Base-by-base conservation (phyloP, 1,284 basidiomycete genomes). In the Laetiporus sulphureus region DNA sequence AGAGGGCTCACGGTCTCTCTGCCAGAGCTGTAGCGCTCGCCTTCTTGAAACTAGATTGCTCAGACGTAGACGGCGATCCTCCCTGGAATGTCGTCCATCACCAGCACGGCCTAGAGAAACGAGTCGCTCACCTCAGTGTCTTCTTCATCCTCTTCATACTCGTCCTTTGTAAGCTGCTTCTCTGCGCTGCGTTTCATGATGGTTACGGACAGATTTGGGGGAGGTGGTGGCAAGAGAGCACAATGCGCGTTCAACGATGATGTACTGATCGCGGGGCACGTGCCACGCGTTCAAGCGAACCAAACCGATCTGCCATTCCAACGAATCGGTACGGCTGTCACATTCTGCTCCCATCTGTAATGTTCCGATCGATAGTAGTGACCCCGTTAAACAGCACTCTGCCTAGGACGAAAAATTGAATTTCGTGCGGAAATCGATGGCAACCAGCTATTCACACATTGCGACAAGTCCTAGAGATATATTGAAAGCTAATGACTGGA, bases 101-200 rank as follows among this genome's bases (percentile, higher is more conserved):
- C n/a, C n/a, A n/a, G 18, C 22, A 15, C 16, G 12, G 3, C 40
- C 22, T n/a, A n/a, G n/a, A n/a, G n/a, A n/a, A n/a, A n/a, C n/a
- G n/a, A n/a, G n/a, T n/a, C n/a, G n/a, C n/a, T 32, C 36, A 58
- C 50, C 45, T 66, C 65, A 46, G n/a, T n/a, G n/a, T 58, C 47
- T 36, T 70, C 68, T 25, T 67, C 66, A 4, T 67, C 71, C 18
- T 64, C 65, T 2, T 53, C 58, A 5, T 50, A 56, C 30, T 68
- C 71, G 45, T 83, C 83, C 55, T 78, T 86, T 11, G 73, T 71
- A 27, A 87, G 57, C 54, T 91, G 83, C 46, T 68, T 75, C 37
- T 88, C 85, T 54, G 87, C 88, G 41, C 70, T 73, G 58, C 87
- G 76, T 65, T 90, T 91, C 72, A 84, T 83, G 53, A 46, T 45